Percentiles rank a stretch among this genome's conserved stretches.
Conservation (phyloP, 371 early-diverging fungal species). For the Zopfochytrium polystomum region DNA sequence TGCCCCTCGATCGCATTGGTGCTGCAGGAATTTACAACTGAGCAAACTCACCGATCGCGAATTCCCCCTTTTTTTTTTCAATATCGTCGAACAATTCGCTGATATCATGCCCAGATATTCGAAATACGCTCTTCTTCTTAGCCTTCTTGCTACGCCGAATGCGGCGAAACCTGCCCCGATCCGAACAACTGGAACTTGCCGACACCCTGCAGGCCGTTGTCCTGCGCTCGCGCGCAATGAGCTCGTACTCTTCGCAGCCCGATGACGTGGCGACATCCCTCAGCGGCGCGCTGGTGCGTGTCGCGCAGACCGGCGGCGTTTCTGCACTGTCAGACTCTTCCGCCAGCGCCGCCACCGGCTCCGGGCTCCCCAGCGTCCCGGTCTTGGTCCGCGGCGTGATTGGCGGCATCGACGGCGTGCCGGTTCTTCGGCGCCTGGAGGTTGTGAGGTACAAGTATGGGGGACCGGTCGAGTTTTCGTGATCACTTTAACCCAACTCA, state of each 20-base stretch:
- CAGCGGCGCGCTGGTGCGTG: no score
- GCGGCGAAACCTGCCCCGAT: conserved; percentile 57
- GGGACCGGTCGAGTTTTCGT: background rate
- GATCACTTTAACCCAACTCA: conserved; percentile 7
- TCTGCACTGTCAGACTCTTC: no score
- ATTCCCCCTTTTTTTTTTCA: background rate
- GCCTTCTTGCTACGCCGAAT: conserved; percentile 64
- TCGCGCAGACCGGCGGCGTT: no score
- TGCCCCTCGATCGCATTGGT: background rate
- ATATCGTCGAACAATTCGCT: background rate
- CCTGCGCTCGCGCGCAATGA: conserved; percentile 8
- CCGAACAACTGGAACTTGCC: conserved; percentile 68
- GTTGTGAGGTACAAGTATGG: conserved; percentile 32
- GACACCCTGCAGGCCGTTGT: conserved; percentile 40
- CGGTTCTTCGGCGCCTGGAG: conserved; percentile 31
- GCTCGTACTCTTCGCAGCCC: conserved; percentile 2
- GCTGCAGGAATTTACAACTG: no score
- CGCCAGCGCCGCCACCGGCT: conserved; percentile 46
- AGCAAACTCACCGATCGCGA: no score
- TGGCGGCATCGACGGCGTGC: conserved; percentile 49
- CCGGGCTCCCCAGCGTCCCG: conserved; percentile 45
- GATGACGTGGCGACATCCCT: no score
- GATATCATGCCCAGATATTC: conserved; percentile 50
- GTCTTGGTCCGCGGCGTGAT: conserved; percentile 53
- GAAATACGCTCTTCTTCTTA: conserved; percentile 60